Evolutionary conservation across 2,329 filamentous ascomycete genomes (phyloP).

Genomic region (Aspergillaceae sp.): DNA sequence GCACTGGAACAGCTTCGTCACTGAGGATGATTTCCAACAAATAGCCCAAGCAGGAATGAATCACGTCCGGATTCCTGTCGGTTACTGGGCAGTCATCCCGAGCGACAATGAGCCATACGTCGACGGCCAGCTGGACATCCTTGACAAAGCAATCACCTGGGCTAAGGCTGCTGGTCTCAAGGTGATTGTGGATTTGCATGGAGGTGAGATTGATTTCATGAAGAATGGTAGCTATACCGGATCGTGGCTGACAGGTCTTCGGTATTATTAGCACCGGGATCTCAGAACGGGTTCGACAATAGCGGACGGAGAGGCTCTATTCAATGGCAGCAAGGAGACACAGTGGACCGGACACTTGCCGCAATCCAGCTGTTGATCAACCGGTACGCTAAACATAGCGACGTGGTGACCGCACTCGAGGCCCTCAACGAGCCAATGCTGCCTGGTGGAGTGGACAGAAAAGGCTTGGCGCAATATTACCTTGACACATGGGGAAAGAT

Average conservation of each 20-base stretch:
- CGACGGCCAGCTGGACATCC: constrained; percentile 50
- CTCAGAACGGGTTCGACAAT: constrained; percentile 62
- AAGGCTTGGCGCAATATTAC: constrained; percentile 46
- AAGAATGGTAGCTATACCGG: not conserved
- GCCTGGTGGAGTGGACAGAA: constrained; percentile 33
- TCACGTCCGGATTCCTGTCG: constrained; percentile 57
- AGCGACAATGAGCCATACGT: constrained; percentile 52
- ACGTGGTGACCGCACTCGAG: constrained; percentile 46
- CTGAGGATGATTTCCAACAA: constrained; percentile 46
- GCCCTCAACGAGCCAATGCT: constrained; percentile 38
- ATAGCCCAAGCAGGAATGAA: constrained; percentile 53
- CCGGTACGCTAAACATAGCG: constrained; percentile 50
- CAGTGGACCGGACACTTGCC: constrained; percentile 35
- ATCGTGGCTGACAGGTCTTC: constrained; percentile 1
- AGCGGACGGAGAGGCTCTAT: constrained; percentile 42
- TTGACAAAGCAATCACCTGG: constrained; percentile 52
- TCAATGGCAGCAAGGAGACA: constrained; percentile 31
- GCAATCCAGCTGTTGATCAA: constrained; percentile 51
- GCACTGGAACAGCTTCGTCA: constrained; percentile 55
- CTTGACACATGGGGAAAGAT: constrained; percentile 44
- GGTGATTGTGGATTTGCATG: constrained; percentile 61
- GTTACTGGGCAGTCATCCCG: constrained; percentile 55
- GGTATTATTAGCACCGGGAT: constrained; percentile 42
- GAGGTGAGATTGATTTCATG: constrained; percentile 38
- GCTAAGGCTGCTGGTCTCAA: constrained; percentile 51